These are phyloP conservation scores for Cercospora nicotianae DNA, from an alignment of 2,329 filamentous ascomycete genomes.

Conservation along the genomic window DNA sequence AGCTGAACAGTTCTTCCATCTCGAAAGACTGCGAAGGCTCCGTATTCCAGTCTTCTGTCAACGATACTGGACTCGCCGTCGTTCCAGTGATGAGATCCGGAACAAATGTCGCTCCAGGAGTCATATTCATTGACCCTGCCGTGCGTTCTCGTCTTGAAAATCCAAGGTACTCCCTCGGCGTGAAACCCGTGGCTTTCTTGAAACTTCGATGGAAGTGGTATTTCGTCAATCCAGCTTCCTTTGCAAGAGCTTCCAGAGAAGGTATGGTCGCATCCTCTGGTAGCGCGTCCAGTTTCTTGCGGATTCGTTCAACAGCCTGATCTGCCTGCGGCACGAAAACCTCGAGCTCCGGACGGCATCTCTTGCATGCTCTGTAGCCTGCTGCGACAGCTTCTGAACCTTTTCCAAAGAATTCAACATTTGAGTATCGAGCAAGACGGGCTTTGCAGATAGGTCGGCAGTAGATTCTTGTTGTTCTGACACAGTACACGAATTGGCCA, in stretches of 20 bases:
- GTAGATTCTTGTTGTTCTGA: slow-evolving; percentile 58
- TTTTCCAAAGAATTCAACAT: slow-evolving; percentile 57
- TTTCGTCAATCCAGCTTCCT: slow-evolving; percentile 54
- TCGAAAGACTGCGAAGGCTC: no score
- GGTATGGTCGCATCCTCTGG: slow-evolving; percentile 12
- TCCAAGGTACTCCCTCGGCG: slow-evolving; percentile 48
- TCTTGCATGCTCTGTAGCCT: slow-evolving; percentile 59
- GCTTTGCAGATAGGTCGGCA: slow-evolving; percentile 63
- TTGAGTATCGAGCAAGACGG: slow-evolving; percentile 58
- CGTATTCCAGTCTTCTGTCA: neutral
- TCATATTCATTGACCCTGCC: neutral
- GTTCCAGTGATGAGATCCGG: neutral
- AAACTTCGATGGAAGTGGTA: slow-evolving; percentile 62
- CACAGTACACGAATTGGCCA: slow-evolving; percentile 54
- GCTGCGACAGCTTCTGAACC: slow-evolving; percentile 50
- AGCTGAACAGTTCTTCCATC: neutral
- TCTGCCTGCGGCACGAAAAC: slow-evolving; percentile 23
- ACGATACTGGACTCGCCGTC: neutral
- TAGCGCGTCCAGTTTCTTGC: slow-evolving; percentile 15
- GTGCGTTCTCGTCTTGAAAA: neutral
- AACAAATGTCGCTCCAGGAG: neutral
- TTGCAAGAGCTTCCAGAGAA: slow-evolving; percentile 51
- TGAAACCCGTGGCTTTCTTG: slow-evolving; percentile 56
- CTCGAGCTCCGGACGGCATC: slow-evolving; percentile 52
- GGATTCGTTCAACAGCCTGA: slow-evolving; percentile 16